Conservation (phyloP, 345 rosid genomes). For the Salix brachista region DNA sequence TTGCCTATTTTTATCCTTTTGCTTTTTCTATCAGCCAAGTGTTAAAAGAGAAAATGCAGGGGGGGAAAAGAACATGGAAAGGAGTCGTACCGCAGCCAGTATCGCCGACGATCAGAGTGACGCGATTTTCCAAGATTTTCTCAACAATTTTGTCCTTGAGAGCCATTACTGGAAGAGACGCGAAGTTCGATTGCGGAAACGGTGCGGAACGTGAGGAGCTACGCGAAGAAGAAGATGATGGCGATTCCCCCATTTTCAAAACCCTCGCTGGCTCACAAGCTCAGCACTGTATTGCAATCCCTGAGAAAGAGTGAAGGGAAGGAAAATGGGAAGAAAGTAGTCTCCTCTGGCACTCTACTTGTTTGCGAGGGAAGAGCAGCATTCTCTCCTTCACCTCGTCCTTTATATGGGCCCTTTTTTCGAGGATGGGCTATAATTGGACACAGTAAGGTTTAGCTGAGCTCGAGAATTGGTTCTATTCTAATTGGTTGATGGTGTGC, state of each 20-base stretch:
- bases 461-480: not conserved
- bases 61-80: not conserved
- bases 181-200: conserved; percentile 42
- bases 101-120: conserved; percentile 90
- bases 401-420: not conserved
- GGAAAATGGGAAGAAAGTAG: not conserved
- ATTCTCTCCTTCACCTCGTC: not conserved
- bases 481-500: not conserved
- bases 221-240: conserved; percentile 49
- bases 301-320: not conserved
- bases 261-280: not conserved
- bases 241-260: conserved; percentile 35
- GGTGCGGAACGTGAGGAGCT: conserved; percentile 42
- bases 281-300: not conserved
- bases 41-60: not conserved
- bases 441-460: not conserved
- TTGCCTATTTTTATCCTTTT: not conserved
- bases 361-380: not conserved
- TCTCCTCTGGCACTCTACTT: not conserved
- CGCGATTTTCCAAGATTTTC: conserved; percentile 80
- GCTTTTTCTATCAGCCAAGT: not conserved
- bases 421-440: not conserved
- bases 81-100: conserved; percentile 81
- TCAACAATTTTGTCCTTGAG: conserved; percentile 65
- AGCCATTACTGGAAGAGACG: conserved; percentile 66